Evolutionary conservation across 2,329 filamentous ascomycete species (phyloP).

Genomic region (Dactylellina cionopaga): DNA sequence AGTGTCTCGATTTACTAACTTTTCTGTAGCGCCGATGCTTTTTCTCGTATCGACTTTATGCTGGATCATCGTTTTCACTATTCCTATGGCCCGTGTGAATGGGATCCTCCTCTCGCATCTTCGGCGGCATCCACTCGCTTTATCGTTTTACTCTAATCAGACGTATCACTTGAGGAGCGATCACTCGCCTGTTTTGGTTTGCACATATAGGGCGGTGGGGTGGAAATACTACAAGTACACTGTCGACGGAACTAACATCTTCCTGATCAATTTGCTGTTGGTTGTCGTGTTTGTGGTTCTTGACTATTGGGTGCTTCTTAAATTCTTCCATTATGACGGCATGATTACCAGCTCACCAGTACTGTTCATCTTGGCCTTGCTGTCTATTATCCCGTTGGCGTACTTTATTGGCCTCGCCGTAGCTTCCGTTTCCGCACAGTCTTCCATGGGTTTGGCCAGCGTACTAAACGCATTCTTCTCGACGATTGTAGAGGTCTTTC

Average conservation of each 20-base stretch:
- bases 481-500: slow-evolving; percentile 94
- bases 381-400: slow-evolving; percentile 94
- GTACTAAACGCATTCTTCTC: slow-evolving; percentile 99
- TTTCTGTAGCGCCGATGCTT: slow-evolving; percentile 73
- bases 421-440: slow-evolving; percentile 97
- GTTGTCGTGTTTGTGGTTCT: slow-evolving; percentile 94
- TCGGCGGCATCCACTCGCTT: slow-evolving; percentile 86
- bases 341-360: slow-evolving; percentile 83
- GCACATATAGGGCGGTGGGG: slow-evolving; percentile 95
- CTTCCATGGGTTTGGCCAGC: slow-evolving; percentile 95
- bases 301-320: slow-evolving; percentile 80
- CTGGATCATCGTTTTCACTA: slow-evolving; percentile 97
- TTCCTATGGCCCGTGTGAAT: slow-evolving; percentile 97
- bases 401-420: slow-evolving; percentile 99
- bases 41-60: slow-evolving; percentile 87
- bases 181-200: slow-evolving; percentile 80
- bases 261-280: slow-evolving; percentile 94
- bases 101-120: slow-evolving; percentile 90
- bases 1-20: slow-evolving; percentile 8
- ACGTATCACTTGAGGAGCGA: slow-evolving; percentile 73
- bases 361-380: slow-evolving; percentile 81
- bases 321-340: slow-evolving; percentile 62
- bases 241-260: slow-evolving; percentile 97
- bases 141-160: slow-evolving; percentile 90
- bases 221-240: slow-evolving; percentile 99